A percentile compares a stretch with the other conserved stretches of the same genome.
phyloP scores from a whole-genome alignment of 2,329 filamentous ascomycete genomes.

The Dothistroma pini region DNA sequence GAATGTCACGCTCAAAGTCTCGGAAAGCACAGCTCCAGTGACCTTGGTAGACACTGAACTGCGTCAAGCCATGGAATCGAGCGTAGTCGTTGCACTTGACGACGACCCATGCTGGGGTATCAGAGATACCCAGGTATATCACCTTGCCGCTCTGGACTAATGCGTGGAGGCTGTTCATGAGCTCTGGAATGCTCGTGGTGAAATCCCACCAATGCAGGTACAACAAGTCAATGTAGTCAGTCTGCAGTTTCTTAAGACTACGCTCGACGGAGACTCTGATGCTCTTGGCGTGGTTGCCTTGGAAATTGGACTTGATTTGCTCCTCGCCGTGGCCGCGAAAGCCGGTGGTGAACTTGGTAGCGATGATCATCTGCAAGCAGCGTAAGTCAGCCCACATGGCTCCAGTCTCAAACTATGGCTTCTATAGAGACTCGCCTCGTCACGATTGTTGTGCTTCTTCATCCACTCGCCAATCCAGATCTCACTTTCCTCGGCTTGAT shows the following conservation, averaged over 20 bases:
- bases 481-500: slow-evolving; percentile 36
- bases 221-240: slow-evolving; percentile 62
- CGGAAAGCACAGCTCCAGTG: slow-evolving; percentile 36
- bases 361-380: slow-evolving; percentile 52
- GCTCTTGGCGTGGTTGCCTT: slow-evolving; percentile 60
- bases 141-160: slow-evolving; percentile 61
- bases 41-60: slow-evolving; percentile 36
- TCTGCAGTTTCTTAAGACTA: slow-evolving; percentile 53
- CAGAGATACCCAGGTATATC: slow-evolving; percentile 63
- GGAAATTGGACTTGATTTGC: slow-evolving; percentile 22
- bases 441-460: slow-evolving; percentile 42
- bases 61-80: slow-evolving; percentile 50
- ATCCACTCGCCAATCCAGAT: slow-evolving; percentile 33
- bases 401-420: slow-evolving; percentile 7
- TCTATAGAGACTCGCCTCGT: background rate
- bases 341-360: slow-evolving; percentile 59
- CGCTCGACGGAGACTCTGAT: slow-evolving; percentile 48
- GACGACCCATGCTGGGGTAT: slow-evolving; percentile 62
- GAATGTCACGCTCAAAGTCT: slow-evolving; percentile 47
- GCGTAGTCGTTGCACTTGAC: slow-evolving; percentile 49
- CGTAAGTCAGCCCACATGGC: background rate
- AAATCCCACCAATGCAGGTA: slow-evolving; percentile 57
- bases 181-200: slow-evolving; percentile 58
- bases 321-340: slow-evolving; percentile 38
- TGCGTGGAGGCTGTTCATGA: slow-evolving; percentile 66